Base-by-base conservation (phyloP, 352 stramenopile species). In the Aphanomyces euteiches region DNA sequence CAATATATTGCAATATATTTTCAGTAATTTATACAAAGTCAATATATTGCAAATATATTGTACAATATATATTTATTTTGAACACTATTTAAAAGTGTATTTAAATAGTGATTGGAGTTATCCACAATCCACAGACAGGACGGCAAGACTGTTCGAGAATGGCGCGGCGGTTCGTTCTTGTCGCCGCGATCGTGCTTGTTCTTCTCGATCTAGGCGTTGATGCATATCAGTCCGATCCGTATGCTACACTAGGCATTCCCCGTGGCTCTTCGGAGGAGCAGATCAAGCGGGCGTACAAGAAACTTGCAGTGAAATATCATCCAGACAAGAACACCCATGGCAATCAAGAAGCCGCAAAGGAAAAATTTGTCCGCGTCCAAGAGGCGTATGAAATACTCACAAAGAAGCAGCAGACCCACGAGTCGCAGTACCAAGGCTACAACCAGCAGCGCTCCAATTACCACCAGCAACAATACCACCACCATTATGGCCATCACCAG, bases 291-390 rank as follows among this genome's bases (percentile, higher is more conserved):
- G 87, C 87, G 37, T 97, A 97, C 66, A 80, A 88, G 4, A 77
- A 82, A 47, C 72, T 97, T 37, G 89, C 90, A 36, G 76, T 96
- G 47, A 95, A 97, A 69, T 94, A 87, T 80, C 90, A 97, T 66
- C 90, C 90, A 4, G 90, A 97, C 77, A 96, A 96, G 76, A 88
- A 93, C 34, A 19, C 89, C 63, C 88, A 97, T 74, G 80, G 78
- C 3, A 87, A 91, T 61, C 77, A 82, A 1, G 54, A 88, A 8
- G 87, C 87, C 0, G 81, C 59, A 4, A 67, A 90, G 73, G 71
- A 86, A 50, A 73, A 90, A 72, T 94, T 94, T 56, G 84, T 92
- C 82, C 81, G 80, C 47, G 86, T 94, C 59, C 78, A 81, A 34
- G 75, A 75, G 4, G 87, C 87, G 0, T 94, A 94, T 74, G 84